Evolutionary conservation across 441 rosid species (phyloP).

Genomic region (Macaranga tanarius): DNA sequence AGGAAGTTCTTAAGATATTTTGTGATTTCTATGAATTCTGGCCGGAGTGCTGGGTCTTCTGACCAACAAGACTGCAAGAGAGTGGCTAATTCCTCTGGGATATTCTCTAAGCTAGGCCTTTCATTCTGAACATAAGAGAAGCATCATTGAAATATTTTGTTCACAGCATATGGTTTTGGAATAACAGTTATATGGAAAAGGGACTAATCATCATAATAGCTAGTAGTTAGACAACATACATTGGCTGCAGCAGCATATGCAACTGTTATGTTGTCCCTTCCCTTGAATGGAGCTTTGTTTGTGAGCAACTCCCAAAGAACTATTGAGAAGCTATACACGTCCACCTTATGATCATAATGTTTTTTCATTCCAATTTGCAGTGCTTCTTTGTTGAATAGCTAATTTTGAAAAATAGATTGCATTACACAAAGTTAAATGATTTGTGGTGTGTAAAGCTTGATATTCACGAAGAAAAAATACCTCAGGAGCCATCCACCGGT

Average conservation of each 20-base stretch:
- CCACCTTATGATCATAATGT: slow-evolving; percentile 72
- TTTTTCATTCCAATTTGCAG: slow-evolving; percentile 48
- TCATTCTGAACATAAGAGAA: slow-evolving; percentile 39
- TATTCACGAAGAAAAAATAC: slow-evolving; percentile 27
- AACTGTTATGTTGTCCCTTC: slow-evolving; percentile 21
- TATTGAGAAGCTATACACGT: slow-evolving; percentile 67
- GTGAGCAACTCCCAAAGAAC: slow-evolving; percentile 70
- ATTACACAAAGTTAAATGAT: slow-evolving; percentile 13
- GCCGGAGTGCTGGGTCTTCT: slow-evolving; percentile 46
- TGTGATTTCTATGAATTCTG: slow-evolving; percentile 51
- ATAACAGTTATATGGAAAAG: not conserved
- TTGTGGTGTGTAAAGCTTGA: not conserved
- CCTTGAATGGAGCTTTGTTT: slow-evolving; percentile 49
- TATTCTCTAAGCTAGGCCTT: slow-evolving; percentile 51
- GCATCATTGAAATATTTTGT: not conserved
- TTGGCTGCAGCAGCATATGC: slow-evolving; percentile 45
- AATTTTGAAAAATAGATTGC: slow-evolving; percentile 11
- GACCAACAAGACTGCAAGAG: slow-evolving; percentile 65
- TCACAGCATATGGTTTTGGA: not conserved
- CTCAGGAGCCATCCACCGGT: slow-evolving; percentile 86
- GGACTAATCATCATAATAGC: not conserved
- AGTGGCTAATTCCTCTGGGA: slow-evolving; percentile 37
- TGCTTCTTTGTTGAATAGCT: slow-evolving; percentile 51
- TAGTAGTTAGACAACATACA: slow-evolving; percentile 31
- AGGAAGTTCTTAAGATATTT: slow-evolving; percentile 29